phyloP scores from a whole-genome alignment of 257 asterid species.

The Schizonepeta tenuifolia region DNA sequence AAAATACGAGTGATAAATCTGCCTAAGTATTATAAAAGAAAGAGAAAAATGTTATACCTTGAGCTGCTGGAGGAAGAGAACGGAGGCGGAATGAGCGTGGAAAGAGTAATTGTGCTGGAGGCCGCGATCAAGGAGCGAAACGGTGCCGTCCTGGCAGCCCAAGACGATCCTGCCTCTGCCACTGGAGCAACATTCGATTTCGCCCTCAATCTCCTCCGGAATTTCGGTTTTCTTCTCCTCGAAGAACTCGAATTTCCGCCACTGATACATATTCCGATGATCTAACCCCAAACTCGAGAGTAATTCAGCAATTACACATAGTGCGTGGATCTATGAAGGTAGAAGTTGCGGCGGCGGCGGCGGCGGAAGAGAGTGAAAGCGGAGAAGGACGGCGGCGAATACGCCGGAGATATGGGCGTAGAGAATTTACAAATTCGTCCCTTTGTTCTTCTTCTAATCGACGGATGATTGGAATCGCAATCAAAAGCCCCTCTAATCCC shows the following conservation, averaged over 20 bases:
- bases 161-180: conserved; percentile 81
- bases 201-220: conserved; percentile 64
- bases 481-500: neutral
- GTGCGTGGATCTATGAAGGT: conserved; percentile 30
- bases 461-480: neutral
- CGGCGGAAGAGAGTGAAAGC: neutral
- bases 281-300: neutral
- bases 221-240: conserved; percentile 76
- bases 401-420: conserved; percentile 27
- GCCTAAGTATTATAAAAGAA: neutral
- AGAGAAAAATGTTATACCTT: conserved; percentile 47
- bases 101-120: conserved; percentile 77
- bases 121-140: conserved; percentile 79
- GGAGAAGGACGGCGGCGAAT: neutral
- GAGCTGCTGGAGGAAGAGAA: conserved; percentile 92
- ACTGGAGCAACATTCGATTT: conserved; percentile 76
- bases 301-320: neutral
- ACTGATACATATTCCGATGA: conserved; percentile 63
- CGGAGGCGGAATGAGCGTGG: conserved; percentile 83
- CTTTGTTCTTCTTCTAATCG: neutral
- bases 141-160: conserved; percentile 77
- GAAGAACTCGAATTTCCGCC: conserved; percentile 97
- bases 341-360: conserved; percentile 18
- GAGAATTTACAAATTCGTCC: conserved; percentile 2
- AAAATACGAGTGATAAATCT: neutral